Percentiles rank a stretch among this genome's conserved stretches.
phyloP scores from a whole-genome alignment of 2,329 filamentous ascomycete species.

The Bertia moriformis region DNA sequence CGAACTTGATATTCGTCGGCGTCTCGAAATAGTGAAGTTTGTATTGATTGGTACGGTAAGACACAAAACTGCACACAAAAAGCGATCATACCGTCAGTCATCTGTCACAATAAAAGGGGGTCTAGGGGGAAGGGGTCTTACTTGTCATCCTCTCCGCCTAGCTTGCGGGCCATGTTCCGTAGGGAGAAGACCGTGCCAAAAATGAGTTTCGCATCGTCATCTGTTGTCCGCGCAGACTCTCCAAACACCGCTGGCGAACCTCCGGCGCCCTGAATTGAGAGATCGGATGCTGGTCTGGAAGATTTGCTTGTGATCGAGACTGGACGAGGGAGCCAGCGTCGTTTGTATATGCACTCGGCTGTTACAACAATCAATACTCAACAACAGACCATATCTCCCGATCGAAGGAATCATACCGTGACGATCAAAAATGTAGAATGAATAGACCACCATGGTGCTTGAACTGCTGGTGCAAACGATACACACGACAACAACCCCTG shows the following conservation, averaged over 20 bases:
- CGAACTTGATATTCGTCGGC: conserved; percentile 84
- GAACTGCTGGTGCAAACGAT: no score
- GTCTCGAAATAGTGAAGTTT: conserved; percentile 99
- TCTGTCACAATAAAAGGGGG: background rate
- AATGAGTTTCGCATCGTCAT: conserved; percentile 88
- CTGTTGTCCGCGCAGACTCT: conserved; percentile 14
- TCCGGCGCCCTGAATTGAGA: conserved; percentile 2
- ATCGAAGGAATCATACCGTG: conserved; percentile 52
- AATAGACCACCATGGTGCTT: conserved; percentile 80
- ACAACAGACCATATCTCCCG: background rate
- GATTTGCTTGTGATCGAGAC: conserved; percentile 3
- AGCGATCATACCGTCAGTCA: background rate
- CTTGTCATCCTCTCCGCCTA: conserved; percentile 74
- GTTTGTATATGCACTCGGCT: conserved; percentile 97
- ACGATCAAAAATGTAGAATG: conserved; percentile 97
- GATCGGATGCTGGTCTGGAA: background rate
- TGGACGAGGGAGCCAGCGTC: conserved; percentile 54
- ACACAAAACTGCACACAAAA: conserved; percentile 59
- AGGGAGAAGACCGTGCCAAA: conserved; percentile 95
- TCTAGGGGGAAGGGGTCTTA: background rate
- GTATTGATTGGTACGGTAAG: conserved; percentile 85
- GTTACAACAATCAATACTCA: no score
- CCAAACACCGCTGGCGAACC: conserved; percentile 11
- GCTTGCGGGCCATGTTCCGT: conserved; percentile 89
- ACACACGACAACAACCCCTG: no score